These are phyloP conservation scores for Neonectria magnoliae DNA, from an alignment of 2,329 filamentous ascomycete genomes.

Conservation along the genomic window DNA sequence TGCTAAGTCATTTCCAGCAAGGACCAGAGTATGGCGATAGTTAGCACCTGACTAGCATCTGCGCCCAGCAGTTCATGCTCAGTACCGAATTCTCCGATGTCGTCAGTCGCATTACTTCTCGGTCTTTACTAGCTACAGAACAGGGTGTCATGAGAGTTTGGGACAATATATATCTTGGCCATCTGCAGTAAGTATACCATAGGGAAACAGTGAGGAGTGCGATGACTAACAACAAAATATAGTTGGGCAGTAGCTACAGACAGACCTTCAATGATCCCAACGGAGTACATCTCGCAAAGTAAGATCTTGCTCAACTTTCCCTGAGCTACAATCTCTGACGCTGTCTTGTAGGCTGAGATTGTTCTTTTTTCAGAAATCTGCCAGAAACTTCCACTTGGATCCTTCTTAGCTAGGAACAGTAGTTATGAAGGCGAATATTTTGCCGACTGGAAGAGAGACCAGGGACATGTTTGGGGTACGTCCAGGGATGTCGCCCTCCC, in stretches of 20 bases:
- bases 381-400: too few species aligned
- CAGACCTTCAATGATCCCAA: conserved; percentile 50
- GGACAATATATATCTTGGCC: conserved; percentile 30
- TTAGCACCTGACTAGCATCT: conserved; percentile 55
- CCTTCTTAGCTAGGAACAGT: neutral
- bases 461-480: neutral
- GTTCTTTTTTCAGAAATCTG: conserved; percentile 44
- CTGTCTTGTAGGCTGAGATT: conserved; percentile 53
- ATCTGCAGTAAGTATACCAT: conserved; percentile 24
- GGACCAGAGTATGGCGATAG: conserved; percentile 53
- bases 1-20: conserved; percentile 12
- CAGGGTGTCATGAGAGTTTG: conserved; percentile 43
- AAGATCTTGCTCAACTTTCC: conserved; percentile 53
- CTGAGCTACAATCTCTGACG: conserved; percentile 53
- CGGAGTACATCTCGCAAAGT: conserved; percentile 51
- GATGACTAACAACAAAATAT: too few species aligned
- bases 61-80: conserved; percentile 55
- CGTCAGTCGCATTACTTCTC: conserved; percentile 47
- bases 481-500: too few species aligned
- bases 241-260: conserved; percentile 55
- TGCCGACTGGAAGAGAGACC: neutral
- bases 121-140: conserved; percentile 46
- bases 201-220: neutral
- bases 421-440: neutral
- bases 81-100: conserved; percentile 55